Conservation (phyloP, 257 asterid species). For the Schizonepeta tenuifolia region DNA sequence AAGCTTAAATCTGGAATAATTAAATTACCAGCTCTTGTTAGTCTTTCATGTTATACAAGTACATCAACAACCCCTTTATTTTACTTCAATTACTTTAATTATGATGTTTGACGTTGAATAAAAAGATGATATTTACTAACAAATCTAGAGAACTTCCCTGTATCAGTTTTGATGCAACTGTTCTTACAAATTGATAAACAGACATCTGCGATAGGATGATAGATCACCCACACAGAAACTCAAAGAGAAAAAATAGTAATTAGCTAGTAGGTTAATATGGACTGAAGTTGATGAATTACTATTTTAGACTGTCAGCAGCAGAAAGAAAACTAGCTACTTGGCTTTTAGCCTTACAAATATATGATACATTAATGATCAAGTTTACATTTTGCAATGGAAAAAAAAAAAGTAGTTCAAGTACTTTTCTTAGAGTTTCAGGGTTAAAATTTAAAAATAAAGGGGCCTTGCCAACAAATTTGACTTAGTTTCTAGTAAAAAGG, state of each 20-base stretch:
- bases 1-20: background rate
- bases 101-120: background rate
- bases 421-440: background rate
- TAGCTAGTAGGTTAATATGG: background rate
- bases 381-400: conserved; percentile 3
- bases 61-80: background rate
- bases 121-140: background rate
- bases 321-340: background rate
- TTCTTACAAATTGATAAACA: background rate
- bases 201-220: background rate
- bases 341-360: background rate
- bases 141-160: too few species aligned
- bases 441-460: background rate
- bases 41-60: conserved; percentile 9
- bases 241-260: background rate
- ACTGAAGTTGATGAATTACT: background rate
- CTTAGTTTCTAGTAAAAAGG: background rate
- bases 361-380: background rate
- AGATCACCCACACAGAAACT: background rate
- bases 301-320: background rate
- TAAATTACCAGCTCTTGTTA: background rate
- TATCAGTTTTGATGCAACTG: background rate
- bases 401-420: background rate
- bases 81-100: background rate
- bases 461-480: background rate